Evolutionary conservation across 116 monocot species (phyloP), one percentile per base, ranked within the genome.

Genomic region (Posidonia oceanica): DNA sequence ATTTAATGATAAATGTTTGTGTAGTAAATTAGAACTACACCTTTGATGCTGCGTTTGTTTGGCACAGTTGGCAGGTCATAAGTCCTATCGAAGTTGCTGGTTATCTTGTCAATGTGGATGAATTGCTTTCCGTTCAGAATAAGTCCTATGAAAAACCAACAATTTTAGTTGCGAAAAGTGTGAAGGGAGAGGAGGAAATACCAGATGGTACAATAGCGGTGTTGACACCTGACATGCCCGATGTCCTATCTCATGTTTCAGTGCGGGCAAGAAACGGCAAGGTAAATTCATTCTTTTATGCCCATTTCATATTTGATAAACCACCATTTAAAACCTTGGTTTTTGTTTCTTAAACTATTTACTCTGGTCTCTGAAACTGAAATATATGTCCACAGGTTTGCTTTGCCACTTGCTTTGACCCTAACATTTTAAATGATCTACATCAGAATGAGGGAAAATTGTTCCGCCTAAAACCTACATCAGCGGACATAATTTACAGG

Each of bases 101-200:
- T 69, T 88, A 98, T 71, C 65, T 98, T 72, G 84, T 71, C 38
- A 79, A 74, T 21, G 90, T 93, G 10, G 79, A 93, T 83, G 93
- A 93, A 75, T 75, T 93, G 54, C 80, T 87, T 59, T 55, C 88
- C 48, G 98, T 93, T 63, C 93, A 98, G 57, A 80, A 98, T 64
- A 86, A 81, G 75, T 76, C 86, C 73, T 98, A 88, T 67, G 75
- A 74, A 13, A 81, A 53, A 36, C 98, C 93, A 77, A 98, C 98
- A n/a, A 86, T 98, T 82, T 78, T 98, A 71, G 84, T 98, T 54
- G 90, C 93, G 64, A 90, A 84, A 73, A 84, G 78, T 80, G 98
- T 98, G 0, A 93, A 88, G 69, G 98, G 98, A 71, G 93, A 98
- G 76, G 98, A 98, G 61, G 98, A 98, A 84, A 90, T 98, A 82